Conservation (phyloP, 768 basidiomycete species). For the Multifurca ochricompacta region DNA sequence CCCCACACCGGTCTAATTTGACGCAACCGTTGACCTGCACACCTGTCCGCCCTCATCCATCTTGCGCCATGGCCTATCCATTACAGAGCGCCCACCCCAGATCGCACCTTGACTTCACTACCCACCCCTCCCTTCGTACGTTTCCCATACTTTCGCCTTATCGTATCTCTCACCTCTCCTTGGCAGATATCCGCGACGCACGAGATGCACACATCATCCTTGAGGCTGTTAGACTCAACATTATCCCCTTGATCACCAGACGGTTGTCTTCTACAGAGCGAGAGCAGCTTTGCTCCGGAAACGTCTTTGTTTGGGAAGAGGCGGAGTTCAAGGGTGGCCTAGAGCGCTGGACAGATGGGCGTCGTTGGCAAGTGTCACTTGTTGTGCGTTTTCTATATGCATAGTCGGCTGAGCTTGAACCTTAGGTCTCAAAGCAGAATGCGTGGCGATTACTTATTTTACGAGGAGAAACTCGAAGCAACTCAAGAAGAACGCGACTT, state of each 20-base stretch:
- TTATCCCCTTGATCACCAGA: slow-evolving; percentile 63
- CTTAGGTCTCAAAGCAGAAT: slow-evolving; percentile 77
- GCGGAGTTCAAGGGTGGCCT: slow-evolving; percentile 56
- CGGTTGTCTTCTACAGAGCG: slow-evolving; percentile 63
- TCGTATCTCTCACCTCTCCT: not conserved
- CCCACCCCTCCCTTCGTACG: slow-evolving; percentile 18
- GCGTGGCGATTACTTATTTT: slow-evolving; percentile 76
- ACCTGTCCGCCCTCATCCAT: not conserved
- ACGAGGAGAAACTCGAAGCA: slow-evolving; percentile 76
- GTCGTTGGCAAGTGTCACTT: slow-evolving; percentile 49
- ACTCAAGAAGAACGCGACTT: slow-evolving; percentile 73
- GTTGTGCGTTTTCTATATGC: not conserved
- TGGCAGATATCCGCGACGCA: slow-evolving; percentile 67
- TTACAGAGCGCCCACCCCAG: slow-evolving; percentile 6
- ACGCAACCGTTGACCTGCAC: not conserved
- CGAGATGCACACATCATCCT: slow-evolving; percentile 69
- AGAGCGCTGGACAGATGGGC: slow-evolving; percentile 75
- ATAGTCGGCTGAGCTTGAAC: slow-evolving; percentile 1
- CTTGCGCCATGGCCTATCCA: slow-evolving; percentile 11
- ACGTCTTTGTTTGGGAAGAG: slow-evolving; percentile 83
- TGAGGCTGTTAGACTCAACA: slow-evolving; percentile 64
- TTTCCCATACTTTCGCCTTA: not conserved
- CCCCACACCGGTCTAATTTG: slow-evolving; percentile 4
- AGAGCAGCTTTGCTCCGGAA: slow-evolving; percentile 61
- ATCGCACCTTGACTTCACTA: slow-evolving; percentile 17